Evolutionary conservation across 441 rosid species (phyloP).

Genomic region (Hypseocharis bilobata): DNA sequence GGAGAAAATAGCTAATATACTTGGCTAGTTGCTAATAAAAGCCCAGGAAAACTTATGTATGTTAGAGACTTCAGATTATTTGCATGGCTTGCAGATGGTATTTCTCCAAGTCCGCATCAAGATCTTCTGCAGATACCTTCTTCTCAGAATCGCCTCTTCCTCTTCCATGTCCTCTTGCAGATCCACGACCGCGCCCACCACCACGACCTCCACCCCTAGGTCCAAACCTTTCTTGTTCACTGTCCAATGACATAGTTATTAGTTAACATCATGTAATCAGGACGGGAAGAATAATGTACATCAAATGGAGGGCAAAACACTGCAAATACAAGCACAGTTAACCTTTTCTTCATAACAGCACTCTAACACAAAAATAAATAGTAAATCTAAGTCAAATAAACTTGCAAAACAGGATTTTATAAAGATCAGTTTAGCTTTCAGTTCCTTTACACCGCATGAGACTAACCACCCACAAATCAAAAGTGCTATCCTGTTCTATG

Average conservation of each 20-base stretch:
- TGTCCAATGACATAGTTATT: neutral
- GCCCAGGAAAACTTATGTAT: neutral
- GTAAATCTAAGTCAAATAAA: too few species aligned
- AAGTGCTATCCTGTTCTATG: too few species aligned
- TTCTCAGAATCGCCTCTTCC: neutral
- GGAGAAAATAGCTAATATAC: neutral
- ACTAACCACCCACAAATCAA: neutral
- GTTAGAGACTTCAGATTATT: constrained; percentile 16
- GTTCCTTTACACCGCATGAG: neutral
- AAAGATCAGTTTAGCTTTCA: neutral
- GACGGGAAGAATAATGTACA: neutral
- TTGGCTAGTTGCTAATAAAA: neutral
- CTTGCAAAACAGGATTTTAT: too few species aligned
- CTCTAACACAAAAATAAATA: neutral
- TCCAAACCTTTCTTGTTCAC: constrained; percentile 2
- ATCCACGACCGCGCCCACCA: neutral
- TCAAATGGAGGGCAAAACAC: too few species aligned
- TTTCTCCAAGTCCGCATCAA: constrained; percentile 20
- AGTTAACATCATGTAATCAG: neutral
- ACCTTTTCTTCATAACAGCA: neutral
- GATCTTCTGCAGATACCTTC: constrained; percentile 22
- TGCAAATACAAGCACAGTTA: neutral
- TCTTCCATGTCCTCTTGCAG: neutral
- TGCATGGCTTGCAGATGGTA: constrained; percentile 18
- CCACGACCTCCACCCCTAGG: neutral